A percentile compares a stretch with the other conserved stretches of the same genome.
Conservation (phyloP, 495 filamentous ascomycete genomes). For the Lophiotrema nucula region DNA sequence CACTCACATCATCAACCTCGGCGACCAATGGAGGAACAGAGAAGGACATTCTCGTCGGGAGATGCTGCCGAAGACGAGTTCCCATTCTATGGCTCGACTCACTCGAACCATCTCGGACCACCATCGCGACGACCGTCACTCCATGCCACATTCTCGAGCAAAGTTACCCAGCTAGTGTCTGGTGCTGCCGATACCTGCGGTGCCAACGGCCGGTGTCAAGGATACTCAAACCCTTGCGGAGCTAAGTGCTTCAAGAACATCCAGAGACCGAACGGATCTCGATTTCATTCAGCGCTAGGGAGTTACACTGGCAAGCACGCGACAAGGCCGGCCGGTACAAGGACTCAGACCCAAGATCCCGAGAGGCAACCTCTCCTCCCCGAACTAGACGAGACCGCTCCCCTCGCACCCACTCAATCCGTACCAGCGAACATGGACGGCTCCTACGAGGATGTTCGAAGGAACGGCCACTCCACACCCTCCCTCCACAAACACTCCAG, state of each 20-base stretch:
- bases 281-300: conserved; percentile 7
- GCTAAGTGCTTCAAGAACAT: conserved; percentile 70
- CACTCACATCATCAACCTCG: conserved; percentile 4
- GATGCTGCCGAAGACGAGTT: not conserved
- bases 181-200: conserved; percentile 54
- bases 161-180: conserved; percentile 16
- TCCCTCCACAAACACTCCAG: conserved; percentile 83
- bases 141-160: conserved; percentile 30
- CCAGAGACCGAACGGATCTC: conserved; percentile 15
- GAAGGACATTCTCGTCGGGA: not conserved
- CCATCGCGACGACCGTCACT: conserved; percentile 42
- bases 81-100: conserved; percentile 4
- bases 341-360: conserved; percentile 21
- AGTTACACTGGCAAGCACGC: no score
- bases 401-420: conserved; percentile 20
- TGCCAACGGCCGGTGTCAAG: conserved; percentile 73
- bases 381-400: conserved; percentile 31
- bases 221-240: conserved; percentile 81
- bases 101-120: conserved; percentile 8
- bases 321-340: conserved; percentile 23
- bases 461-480: conserved; percentile 10
- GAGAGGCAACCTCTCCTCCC: conserved; percentile 40
- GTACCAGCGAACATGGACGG: conserved; percentile 6
- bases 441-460: not conserved
- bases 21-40: conserved; percentile 6